A percentile compares a stretch with the other conserved stretches of the same genome.
These are phyloP conservation scores for Amylostereum areolatum DNA, from an alignment of 1,284 basidiomycete genomes.

Conservation along the genomic window DNA sequence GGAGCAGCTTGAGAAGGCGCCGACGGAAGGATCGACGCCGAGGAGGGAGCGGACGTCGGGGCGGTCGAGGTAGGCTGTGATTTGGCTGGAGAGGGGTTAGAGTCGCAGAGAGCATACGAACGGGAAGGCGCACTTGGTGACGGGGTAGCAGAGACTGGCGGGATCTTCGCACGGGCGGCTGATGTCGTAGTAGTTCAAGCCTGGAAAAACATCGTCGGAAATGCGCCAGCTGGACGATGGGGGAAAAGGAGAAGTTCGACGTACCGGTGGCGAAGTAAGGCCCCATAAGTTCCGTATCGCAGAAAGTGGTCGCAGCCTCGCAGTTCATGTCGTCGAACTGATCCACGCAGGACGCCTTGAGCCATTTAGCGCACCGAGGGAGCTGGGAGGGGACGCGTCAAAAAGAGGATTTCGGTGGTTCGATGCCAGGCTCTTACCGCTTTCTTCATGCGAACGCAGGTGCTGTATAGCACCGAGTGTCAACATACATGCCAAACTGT, in stretches of 20 bases:
- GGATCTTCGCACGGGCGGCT: constrained; percentile 19
- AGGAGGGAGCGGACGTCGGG: constrained; percentile 45
- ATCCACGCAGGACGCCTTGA: constrained; percentile 23
- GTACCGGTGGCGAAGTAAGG: constrained; percentile 13
- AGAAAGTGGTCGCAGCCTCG: constrained; percentile 32
- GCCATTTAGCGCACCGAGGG: constrained; percentile 24
- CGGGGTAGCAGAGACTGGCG: constrained; percentile 22
- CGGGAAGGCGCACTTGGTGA: constrained; percentile 31
- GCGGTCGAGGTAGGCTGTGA: constrained; percentile 48
- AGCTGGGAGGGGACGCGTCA: constrained; percentile 10
- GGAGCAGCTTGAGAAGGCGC: constrained; percentile 48
- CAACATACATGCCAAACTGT: background rate
- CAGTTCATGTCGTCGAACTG: constrained; percentile 33
- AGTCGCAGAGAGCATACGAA: constrained; percentile 46
- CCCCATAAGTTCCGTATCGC: constrained; percentile 15
- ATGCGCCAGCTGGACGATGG: constrained; percentile 29
- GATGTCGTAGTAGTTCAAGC: constrained; percentile 20
- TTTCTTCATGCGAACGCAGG: constrained; percentile 28
- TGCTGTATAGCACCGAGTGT: constrained; percentile 10
- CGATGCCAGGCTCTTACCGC: constrained; percentile 23
- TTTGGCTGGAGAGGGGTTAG: constrained; percentile 52
- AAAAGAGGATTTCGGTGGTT: background rate
- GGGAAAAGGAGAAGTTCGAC: constrained; percentile 1
- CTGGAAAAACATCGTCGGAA: constrained; percentile 36
- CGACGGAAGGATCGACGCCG: constrained; percentile 49